Conservation (phyloP, 495 filamentous ascomycete genomes). For the Hypoxylon crocopeplum region DNA sequence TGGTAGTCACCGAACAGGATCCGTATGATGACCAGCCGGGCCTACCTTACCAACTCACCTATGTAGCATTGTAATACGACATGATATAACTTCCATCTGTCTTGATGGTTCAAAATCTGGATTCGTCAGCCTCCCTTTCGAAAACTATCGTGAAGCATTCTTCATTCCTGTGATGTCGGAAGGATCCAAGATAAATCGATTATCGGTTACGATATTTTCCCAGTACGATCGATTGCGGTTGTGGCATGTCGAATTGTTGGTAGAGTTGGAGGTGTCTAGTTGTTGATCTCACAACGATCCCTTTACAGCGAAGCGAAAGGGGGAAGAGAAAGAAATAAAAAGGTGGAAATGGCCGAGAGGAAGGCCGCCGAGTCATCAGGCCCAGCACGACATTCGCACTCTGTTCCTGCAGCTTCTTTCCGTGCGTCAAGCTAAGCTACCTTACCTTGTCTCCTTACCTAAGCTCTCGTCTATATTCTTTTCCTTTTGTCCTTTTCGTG, state of each 20-base stretch:
- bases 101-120: slow-evolving; percentile 14
- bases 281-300: slow-evolving; percentile 7
- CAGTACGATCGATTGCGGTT: slow-evolving; percentile 19
- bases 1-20: slow-evolving; percentile 16
- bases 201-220: slow-evolving; percentile 3
- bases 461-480: slow-evolving; percentile 11
- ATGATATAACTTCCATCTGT: neutral
- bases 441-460: slow-evolving; percentile 29
- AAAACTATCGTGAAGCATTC: slow-evolving; percentile 16
- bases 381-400: slow-evolving; percentile 52
- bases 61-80: slow-evolving; percentile 12
- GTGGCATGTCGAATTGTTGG: slow-evolving; percentile 26
- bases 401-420: slow-evolving; percentile 56
- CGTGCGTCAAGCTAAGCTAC: slow-evolving; percentile 47
- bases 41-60: neutral
- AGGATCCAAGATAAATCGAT: slow-evolving; percentile 9
- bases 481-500: neutral
- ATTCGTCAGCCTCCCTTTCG: slow-evolving; percentile 10
- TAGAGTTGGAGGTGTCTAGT: slow-evolving; percentile 8
- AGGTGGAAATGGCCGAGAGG: slow-evolving; percentile 44
- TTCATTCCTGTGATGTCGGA: slow-evolving; percentile 14
- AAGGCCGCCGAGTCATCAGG: slow-evolving; percentile 44
- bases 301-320: slow-evolving; percentile 11
- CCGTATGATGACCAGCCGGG: neutral
- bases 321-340: slow-evolving; percentile 7